Percentiles rank a stretch among this genome's conserved stretches.
These are phyloP conservation scores for Colletotrichum abscissum DNA, from an alignment of 2,329 filamentous ascomycete genomes.

Conservation along the genomic window DNA sequence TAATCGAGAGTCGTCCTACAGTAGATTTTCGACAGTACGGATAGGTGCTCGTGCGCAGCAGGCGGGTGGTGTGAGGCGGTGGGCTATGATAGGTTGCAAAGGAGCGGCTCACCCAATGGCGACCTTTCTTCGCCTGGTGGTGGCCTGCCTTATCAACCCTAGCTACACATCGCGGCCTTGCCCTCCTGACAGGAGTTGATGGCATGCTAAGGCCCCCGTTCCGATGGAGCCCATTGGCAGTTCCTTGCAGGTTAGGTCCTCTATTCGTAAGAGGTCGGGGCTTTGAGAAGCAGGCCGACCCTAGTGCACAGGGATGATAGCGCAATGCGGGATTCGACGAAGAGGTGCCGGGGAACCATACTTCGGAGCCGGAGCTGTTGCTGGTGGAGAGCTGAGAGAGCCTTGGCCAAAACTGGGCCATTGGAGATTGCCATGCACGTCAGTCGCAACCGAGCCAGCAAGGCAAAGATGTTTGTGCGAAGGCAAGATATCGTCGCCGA, in stretches of 20 bases:
- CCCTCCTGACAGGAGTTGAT: slow-evolving; percentile 20
- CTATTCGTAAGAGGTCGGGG: neutral
- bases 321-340: slow-evolving; percentile 34
- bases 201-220: slow-evolving; percentile 24
- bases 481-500: neutral
- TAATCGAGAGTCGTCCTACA: slow-evolving; percentile 1
- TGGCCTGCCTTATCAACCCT: slow-evolving; percentile 13
- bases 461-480: neutral
- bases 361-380: slow-evolving; percentile 6
- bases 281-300: slow-evolving; percentile 9
- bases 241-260: neutral
- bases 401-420: slow-evolving; percentile 18
- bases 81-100: slow-evolving; percentile 7
- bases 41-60: slow-evolving; percentile 13
- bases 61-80: slow-evolving; percentile 14
- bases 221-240: slow-evolving; percentile 33
- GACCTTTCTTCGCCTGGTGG: neutral
- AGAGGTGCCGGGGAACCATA: slow-evolving; percentile 26
- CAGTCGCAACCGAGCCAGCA: slow-evolving; percentile 22
- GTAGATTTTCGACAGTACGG: slow-evolving; percentile 8
- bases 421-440: slow-evolving; percentile 17
- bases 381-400: slow-evolving; percentile 8
- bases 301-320: slow-evolving; percentile 32
- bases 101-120: slow-evolving; percentile 8
- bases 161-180: slow-evolving; percentile 19